phyloP scores from a whole-genome alignment of 208 protist genomes.

The Lotmaria passim region DNA sequence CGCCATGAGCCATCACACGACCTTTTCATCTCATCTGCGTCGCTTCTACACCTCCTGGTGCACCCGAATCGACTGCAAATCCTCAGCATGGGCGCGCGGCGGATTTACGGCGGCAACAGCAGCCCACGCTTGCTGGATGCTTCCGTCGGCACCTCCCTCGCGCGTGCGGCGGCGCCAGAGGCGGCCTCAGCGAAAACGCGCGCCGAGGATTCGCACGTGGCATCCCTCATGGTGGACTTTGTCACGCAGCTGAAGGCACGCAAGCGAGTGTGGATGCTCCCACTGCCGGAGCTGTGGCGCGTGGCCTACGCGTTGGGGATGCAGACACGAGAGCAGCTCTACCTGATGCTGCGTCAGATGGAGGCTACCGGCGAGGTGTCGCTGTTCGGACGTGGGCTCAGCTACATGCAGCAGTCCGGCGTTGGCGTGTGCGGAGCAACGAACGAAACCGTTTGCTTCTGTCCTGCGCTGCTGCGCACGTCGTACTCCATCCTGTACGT shows the following conservation, averaged over 20 bases:
- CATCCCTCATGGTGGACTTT: conserved; percentile 19
- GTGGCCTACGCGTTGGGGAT: conserved; percentile 25
- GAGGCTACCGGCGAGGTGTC: conserved; percentile 24
- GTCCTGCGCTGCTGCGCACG: conserved; percentile 17
- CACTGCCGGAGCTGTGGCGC: conserved; percentile 24
- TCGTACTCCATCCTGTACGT: conserved; percentile 21
- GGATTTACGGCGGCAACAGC: not conserved
- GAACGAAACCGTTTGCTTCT: conserved; percentile 27
- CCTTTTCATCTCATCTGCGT: not conserved
- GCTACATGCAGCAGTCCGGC: conserved; percentile 10
- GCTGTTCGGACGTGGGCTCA: conserved; percentile 18
- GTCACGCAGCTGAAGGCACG: conserved; percentile 26
- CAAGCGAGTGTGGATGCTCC: conserved; percentile 23
- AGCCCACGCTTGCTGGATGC: conserved; percentile 19
- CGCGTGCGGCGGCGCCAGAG: not conserved
- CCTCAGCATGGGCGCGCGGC: conserved; percentile 7
- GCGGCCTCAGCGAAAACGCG: not conserved
- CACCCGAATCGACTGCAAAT: conserved; percentile 13
- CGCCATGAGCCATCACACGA: not conserved
- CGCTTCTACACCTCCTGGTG: conserved; percentile 4
- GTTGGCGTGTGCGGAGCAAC: not conserved
- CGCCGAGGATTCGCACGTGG: conserved; percentile 6
- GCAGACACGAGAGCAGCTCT: conserved; percentile 27
- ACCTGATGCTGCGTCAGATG: conserved; percentile 28
- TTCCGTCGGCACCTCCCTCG: not conserved